Conservation (phyloP, 176 grass and related monocot species). For the Triticum timopheevii region DNA sequence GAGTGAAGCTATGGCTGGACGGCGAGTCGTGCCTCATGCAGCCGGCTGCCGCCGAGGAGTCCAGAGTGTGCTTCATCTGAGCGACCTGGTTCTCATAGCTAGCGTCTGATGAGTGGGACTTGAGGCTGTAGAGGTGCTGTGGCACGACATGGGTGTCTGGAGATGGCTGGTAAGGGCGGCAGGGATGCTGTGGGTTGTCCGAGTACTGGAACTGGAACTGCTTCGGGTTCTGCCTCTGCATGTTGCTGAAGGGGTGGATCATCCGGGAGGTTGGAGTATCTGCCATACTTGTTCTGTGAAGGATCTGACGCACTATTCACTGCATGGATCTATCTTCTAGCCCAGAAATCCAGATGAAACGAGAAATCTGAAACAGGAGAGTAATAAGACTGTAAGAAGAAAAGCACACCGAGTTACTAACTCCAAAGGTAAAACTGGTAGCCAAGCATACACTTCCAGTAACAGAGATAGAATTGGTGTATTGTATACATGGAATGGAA, state of each 20-base stretch:
- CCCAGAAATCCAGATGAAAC: not conserved
- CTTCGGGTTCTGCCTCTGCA: slow-evolving; percentile 34
- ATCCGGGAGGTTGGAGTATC: slow-evolving; percentile 47
- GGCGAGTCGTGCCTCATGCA: slow-evolving; percentile 42
- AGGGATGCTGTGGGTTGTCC: slow-evolving; percentile 11
- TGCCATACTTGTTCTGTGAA: slow-evolving; percentile 26
- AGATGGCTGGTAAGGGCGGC: slow-evolving; percentile 19
- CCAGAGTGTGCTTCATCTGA: slow-evolving; percentile 42
- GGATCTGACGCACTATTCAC: not conserved
- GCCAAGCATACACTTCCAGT: not conserved
- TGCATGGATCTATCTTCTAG: slow-evolving; percentile 1
- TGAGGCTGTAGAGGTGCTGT: slow-evolving; percentile 14
- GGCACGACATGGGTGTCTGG: slow-evolving; percentile 8
- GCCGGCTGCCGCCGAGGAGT: slow-evolving; percentile 47
- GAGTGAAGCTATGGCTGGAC: slow-evolving; percentile 39
- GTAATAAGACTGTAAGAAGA: slow-evolving; percentile 10
- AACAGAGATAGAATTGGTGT: not conserved
- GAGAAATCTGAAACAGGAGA: slow-evolving; percentile 27
- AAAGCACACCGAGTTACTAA: not conserved
- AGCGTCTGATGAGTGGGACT: slow-evolving; percentile 37
- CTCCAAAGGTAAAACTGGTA: not conserved
- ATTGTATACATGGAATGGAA: not conserved
- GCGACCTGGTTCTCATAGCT: slow-evolving; percentile 27
- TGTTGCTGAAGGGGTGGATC: slow-evolving; percentile 39
- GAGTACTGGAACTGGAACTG: slow-evolving; percentile 40